Evolutionary conservation across 108 stramenopile species (phyloP).

Genomic region (Pseudonitzschia multiseries): DNA sequence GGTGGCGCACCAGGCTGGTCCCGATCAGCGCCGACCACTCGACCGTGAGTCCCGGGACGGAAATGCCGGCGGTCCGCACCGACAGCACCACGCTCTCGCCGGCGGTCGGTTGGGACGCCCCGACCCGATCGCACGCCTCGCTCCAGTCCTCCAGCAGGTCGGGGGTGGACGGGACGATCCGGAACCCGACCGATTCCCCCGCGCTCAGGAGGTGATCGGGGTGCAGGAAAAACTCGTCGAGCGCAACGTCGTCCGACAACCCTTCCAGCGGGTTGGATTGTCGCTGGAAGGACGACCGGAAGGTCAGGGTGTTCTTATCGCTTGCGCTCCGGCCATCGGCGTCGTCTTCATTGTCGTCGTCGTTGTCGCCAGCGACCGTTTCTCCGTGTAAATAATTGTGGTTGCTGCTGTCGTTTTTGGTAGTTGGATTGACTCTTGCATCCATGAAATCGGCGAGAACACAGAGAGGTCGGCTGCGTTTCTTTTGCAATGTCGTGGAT

Average conservation of each 20-base stretch:
- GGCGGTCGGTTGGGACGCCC: neutral
- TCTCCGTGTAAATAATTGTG: neutral
- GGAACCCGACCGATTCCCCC: neutral
- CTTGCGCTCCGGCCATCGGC: too few relatives aligned
- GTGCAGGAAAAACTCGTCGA: neutral
- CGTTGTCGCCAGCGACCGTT: neutral
- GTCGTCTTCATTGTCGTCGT: neutral
- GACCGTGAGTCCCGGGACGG: constrained; percentile 28
- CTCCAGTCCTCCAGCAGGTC: constrained; percentile 8
- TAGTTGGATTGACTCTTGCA: neutral
- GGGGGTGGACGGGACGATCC: neutral
- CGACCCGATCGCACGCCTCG: constrained; percentile 1
- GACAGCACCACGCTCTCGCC: neutral
- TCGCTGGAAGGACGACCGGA: constrained; percentile 1
- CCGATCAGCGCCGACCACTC: constrained; percentile 32
- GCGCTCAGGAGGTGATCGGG: constrained; percentile 1
- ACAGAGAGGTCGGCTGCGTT: neutral
- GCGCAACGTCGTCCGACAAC: neutral
- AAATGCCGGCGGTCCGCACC: constrained; percentile 27
- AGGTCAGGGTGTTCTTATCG: neutral
- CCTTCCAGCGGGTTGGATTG: neutral
- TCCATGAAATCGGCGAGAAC: neutral
- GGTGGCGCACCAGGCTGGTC: constrained; percentile 11
- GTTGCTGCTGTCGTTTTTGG: neutral
- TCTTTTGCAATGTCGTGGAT: neutral